phyloP scores from a whole-genome alignment of 2,329 filamentous ascomycete genomes.

The Botrytis fabae region DNA sequence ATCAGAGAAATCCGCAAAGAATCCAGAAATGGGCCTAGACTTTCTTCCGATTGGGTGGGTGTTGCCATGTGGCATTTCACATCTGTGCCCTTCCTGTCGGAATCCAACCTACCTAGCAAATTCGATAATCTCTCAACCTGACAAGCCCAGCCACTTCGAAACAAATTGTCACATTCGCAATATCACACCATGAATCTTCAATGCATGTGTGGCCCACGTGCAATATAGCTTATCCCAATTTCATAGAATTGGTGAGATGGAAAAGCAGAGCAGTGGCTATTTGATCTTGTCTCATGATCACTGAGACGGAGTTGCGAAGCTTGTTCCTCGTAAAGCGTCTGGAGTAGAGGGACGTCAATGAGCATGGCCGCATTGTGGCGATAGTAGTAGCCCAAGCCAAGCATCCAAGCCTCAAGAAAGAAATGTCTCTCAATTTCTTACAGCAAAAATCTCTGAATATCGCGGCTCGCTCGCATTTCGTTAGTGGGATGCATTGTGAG shows the following conservation, averaged over 20 bases:
- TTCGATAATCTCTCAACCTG: background rate
- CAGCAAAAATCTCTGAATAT: background rate
- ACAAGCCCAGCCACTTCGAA: constrained; percentile 7
- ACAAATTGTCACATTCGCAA: background rate
- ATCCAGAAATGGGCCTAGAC: background rate
- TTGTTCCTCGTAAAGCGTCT: constrained; percentile 6
- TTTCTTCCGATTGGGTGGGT: background rate
- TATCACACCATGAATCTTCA: constrained; percentile 1
- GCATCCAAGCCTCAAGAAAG: constrained; percentile 2
- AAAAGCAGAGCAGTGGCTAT: background rate
- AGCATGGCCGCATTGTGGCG: constrained; percentile 5
- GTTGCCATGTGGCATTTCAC: constrained; percentile 5
- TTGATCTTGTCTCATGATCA: constrained; percentile 15
- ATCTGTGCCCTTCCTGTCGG: constrained; percentile 6
- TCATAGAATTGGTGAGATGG: background rate
- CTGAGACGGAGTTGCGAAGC: background rate
- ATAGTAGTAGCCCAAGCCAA: background rate
- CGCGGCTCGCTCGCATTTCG: constrained; percentile 11
- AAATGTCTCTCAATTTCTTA: background rate
- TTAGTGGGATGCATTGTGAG: background rate
- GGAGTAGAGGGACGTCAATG: background rate
- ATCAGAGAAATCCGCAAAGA: background rate
- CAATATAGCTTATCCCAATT: background rate
- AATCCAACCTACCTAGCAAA: background rate
- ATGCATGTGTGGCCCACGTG: constrained; percentile 11